Conservation (phyloP, 495 filamentous ascomycete genomes). For the Physcia stellaris region DNA sequence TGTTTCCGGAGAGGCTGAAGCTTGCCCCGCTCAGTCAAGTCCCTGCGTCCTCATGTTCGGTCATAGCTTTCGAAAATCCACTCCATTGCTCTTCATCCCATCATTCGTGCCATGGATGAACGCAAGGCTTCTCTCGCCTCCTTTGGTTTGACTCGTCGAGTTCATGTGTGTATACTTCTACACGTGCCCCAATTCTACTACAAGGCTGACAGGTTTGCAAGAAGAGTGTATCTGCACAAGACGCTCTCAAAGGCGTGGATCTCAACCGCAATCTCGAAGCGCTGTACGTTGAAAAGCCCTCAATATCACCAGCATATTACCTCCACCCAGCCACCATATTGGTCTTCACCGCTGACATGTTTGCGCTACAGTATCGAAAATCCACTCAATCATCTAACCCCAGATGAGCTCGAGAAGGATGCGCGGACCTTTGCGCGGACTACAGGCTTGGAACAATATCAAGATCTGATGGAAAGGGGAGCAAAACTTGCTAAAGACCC, state of each 20-base stretch:
- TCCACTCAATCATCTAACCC: conserved; percentile 42
- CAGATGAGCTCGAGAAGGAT: conserved; percentile 38
- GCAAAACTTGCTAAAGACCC: conserved; percentile 49
- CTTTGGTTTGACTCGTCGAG: not conserved
- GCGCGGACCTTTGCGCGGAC: conserved; percentile 45
- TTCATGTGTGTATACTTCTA: not conserved
- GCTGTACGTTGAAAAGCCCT: conserved; percentile 9
- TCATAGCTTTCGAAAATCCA: no score
- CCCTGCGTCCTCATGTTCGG: no score
- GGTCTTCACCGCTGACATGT: not conserved
- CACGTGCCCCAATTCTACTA: not conserved
- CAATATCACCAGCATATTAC: no score
- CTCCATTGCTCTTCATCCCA: no score
- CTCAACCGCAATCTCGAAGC: conserved; percentile 15
- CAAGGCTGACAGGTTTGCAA: conserved; percentile 5
- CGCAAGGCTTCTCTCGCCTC: not conserved
- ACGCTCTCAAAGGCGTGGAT: conserved; percentile 9
- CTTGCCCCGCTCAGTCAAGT: no score
- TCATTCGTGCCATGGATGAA: no score
- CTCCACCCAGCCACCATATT: not conserved
- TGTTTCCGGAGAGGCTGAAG: no score
- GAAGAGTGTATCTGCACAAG: conserved; percentile 10
- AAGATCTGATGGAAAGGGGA: conserved; percentile 47
- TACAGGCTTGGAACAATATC: conserved; percentile 39
- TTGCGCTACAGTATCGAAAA: conserved; percentile 35